phyloP scores from a whole-genome alignment of 192 early-diverging fungal species.

The Mortierella alpina region DNA sequence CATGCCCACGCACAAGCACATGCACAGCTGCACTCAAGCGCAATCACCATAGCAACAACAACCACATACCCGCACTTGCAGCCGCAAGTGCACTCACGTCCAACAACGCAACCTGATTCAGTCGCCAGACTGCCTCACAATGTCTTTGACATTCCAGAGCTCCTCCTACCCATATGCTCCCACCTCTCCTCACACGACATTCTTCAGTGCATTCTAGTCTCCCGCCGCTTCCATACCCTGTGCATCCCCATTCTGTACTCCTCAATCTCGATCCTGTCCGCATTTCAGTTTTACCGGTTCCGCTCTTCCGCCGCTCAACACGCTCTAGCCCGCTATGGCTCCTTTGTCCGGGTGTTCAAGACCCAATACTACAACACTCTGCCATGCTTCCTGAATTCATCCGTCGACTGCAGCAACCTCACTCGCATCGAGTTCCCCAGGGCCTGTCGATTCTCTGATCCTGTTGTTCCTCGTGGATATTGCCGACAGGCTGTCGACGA shows the following conservation, averaged over 20 bases:
- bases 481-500: neutral
- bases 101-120: no score
- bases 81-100: no score
- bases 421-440: conserved; percentile 15
- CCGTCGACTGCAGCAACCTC: conserved; percentile 9
- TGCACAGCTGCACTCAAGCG: no score
- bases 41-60: no score
- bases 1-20: no score
- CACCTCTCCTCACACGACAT: conserved; percentile 23
- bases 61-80: no score
- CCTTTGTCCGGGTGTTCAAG: conserved; percentile 13
- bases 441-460: conserved; percentile 14
- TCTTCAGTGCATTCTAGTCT: conserved; percentile 14
- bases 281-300: conserved; percentile 23
- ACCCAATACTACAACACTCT: conserved; percentile 23
- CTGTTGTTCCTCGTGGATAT: conserved; percentile 5
- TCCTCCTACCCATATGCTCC: conserved; percentile 17
- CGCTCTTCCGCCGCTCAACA: neutral
- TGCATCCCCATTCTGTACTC: conserved; percentile 27
- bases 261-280: conserved; percentile 15
- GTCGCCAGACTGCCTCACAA: no score
- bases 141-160: conserved; percentile 47
- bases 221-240: conserved; percentile 1
- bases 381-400: neutral
- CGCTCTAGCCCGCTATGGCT: conserved; percentile 4